These are phyloP conservation scores for Phytopythium sindhum DNA, from an alignment of 352 stramenopile species.

Conservation along the genomic window DNA sequence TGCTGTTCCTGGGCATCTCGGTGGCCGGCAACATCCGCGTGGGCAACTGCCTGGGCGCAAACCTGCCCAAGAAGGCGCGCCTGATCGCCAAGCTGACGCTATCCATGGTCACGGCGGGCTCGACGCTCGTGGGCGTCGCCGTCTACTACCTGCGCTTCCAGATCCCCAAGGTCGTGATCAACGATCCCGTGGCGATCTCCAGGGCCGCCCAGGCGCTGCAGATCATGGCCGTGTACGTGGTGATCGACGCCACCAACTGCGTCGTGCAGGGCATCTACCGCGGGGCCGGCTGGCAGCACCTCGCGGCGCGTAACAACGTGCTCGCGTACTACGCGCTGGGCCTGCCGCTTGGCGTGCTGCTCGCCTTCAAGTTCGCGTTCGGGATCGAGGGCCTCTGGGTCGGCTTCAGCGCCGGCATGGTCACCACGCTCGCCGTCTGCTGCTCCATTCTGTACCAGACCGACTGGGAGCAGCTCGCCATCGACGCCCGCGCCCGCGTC, in stretches of 20 bases:
- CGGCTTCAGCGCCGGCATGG: conserved; percentile 60
- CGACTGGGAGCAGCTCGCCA: conserved; percentile 56
- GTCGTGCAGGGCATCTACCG: conserved; percentile 72
- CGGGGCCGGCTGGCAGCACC: conserved; percentile 57
- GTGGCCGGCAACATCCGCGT: conserved; percentile 70
- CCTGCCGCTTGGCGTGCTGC: conserved; percentile 55
- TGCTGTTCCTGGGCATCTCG: conserved; percentile 66
- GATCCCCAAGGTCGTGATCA: conserved; percentile 43
- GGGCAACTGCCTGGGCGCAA: conserved; percentile 69
- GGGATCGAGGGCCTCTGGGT: conserved; percentile 75
- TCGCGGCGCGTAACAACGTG: conserved; percentile 63
- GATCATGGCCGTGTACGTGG: conserved; percentile 56
- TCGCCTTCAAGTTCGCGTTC: conserved; percentile 42
- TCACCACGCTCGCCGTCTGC: conserved; percentile 38
- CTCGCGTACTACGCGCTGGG: conserved; percentile 74
- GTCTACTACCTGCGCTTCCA: conserved; percentile 35
- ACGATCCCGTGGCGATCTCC: conserved; percentile 32
- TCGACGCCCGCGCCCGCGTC: conserved; percentile 41
- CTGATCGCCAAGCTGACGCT: conserved; percentile 44
- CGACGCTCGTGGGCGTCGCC: conserved; percentile 25
- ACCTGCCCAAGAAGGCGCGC: conserved; percentile 45
- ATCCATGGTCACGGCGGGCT: conserved; percentile 24
- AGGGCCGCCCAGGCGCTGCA: conserved; percentile 44
- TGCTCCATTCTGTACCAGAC: conserved; percentile 42
- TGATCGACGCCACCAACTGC: conserved; percentile 70